Evolutionary conservation across 805 yeast species (phyloP).

Genomic region (Cyberlindnera nakhonratchasimensis): DNA sequence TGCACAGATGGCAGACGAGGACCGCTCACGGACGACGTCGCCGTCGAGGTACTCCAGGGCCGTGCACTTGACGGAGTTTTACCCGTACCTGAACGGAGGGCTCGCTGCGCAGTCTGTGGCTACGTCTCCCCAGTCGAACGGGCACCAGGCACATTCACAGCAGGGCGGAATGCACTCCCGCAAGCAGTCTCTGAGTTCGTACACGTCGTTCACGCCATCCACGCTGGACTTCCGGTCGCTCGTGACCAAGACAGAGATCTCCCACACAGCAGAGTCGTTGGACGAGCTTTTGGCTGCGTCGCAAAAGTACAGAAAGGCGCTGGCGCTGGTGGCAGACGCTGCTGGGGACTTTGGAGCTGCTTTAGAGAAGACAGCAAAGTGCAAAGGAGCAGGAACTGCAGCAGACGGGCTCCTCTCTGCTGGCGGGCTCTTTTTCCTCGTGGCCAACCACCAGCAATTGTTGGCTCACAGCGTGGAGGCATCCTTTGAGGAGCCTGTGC

Average conservation of each 20-base stretch:
- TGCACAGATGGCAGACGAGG: conserved; percentile 9
- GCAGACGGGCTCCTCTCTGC: conserved; percentile 67
- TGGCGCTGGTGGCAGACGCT: conserved; percentile 48
- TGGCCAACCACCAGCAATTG: conserved; percentile 75
- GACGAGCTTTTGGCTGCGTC: conserved; percentile 46
- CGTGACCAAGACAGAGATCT: conserved; percentile 58
- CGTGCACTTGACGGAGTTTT: conserved; percentile 28
- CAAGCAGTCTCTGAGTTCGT: conserved; percentile 25
- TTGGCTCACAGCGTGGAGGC: conserved; percentile 53
- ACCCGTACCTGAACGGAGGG: conserved; percentile 28
- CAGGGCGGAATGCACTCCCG: conserved; percentile 10
- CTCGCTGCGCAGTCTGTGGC: background rate
- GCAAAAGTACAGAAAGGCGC: conserved; percentile 42
- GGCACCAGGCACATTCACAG: background rate
- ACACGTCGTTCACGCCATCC: conserved; percentile 32
- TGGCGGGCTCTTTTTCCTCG: conserved; percentile 71
- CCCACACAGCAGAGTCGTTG: conserved; percentile 45
- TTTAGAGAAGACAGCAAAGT: conserved; percentile 58
- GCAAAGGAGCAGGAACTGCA: conserved; percentile 57
- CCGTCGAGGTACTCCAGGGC: conserved; percentile 26
- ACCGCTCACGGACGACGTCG: conserved; percentile 26
- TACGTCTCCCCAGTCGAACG: background rate
- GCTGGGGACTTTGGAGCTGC: conserved; percentile 72
- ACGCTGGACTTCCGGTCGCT: conserved; percentile 58
- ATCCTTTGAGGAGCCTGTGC: conserved; percentile 54